Evolutionary conservation across 352 stramenopile species (phyloP), one percentile per base, ranked within the genome.

Genomic region (Pythium rhizo-oryzae): DNA sequence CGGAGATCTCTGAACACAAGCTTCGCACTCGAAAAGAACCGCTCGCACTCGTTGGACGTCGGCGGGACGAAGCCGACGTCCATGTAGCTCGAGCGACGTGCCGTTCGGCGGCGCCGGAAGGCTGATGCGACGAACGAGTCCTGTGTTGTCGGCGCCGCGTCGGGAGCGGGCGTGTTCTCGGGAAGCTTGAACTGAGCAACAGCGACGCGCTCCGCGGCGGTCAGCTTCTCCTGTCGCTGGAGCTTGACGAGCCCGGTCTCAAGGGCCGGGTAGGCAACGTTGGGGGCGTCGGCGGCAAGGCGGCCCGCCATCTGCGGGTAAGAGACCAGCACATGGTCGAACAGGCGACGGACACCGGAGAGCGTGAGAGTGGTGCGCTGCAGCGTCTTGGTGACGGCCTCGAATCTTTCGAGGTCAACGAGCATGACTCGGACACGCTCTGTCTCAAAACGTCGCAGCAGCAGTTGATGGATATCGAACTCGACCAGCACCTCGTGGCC

Each of bases 331-430:
- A 68, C 54, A 7, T 56, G 44, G 25, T 65, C 66, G 37, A 68
- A 71, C 5, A 71, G 52, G 8, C 52, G 47, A 5, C 58, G 52
- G 1, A 25, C 35, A 7, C 43, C 59, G 4, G 33, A 63, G 21
- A 67, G 16, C 59, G 54, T 72, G 21, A 74, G 30, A 25, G 53
- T 33, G 33, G 3, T 59, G 5, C 60, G 46, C 43, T 73, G 67
- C 6, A 69, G 30, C 15, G 55, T 67, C 37, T 71, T 71, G n/a
- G 47, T 75, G 15, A 69, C 53, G 39, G n/a, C 49, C 47, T 72
- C 46, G 39, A 71, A 62, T 16, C 53, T 50, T 46, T 49, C 19
- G 41, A 74, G 62, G 4, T 61, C 46, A 1, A 56, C 49, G 7
- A 71, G 46, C 18, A 71, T 30, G 1, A 30, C n/a, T 13, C 50